Conservation (phyloP, 78 protist genomes). For the Dictyostelium capitatum region DNA sequence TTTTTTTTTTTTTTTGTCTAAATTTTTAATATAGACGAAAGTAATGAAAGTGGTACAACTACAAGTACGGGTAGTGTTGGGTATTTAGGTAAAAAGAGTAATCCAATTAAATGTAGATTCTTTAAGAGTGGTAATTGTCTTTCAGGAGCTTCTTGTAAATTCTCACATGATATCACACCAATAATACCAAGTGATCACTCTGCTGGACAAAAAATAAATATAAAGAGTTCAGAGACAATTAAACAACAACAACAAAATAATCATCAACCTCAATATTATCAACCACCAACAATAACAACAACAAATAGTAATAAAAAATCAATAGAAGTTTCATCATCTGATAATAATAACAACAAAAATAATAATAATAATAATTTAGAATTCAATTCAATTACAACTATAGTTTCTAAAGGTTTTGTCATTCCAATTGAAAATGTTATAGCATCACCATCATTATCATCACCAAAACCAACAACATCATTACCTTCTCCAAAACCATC, state of each 20-base stretch:
- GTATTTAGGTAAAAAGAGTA: slow-evolving; percentile 2
- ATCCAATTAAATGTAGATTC: slow-evolving; percentile 36
- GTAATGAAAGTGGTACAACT: not conserved
- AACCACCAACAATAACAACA: not conserved
- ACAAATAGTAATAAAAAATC: not conserved
- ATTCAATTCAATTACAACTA: not conserved
- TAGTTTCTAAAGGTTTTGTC: slow-evolving; percentile 7
- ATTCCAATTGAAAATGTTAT: not conserved
- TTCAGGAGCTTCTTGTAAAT: slow-evolving; percentile 42
- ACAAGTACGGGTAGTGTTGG: not conserved
- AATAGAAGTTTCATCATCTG: slow-evolving; percentile 8
- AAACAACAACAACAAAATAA: not conserved
- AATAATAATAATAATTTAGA: not conserved
- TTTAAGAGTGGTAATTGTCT: slow-evolving; percentile 56
- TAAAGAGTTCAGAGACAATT: slow-evolving; percentile 19
- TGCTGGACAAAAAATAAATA: not conserved
- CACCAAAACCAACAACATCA: not conserved
- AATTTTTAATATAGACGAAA: not conserved
- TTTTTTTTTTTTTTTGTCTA: not conserved
- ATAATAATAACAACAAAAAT: not conserved
- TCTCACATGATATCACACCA: slow-evolving; percentile 10
- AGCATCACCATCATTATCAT: not conserved
- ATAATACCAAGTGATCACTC: not conserved
- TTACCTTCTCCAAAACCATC: not conserved
- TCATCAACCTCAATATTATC: not conserved